Percentiles rank a stretch among this genome's conserved stretches.
phyloP scores from a whole-genome alignment of 768 basidiomycete species.

The Pholiota conissans region DNA sequence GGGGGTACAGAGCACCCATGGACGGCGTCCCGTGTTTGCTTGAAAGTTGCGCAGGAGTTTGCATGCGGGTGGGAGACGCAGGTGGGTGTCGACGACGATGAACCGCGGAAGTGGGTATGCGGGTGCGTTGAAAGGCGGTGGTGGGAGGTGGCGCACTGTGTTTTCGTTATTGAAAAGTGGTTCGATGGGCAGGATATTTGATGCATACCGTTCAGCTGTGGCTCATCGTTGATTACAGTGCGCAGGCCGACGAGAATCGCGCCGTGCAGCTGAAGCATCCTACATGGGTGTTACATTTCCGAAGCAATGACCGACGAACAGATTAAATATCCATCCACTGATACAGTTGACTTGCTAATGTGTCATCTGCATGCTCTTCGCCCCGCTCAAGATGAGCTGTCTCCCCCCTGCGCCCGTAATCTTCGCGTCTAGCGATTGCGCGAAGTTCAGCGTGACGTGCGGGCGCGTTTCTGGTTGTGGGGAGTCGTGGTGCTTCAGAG shows the following conservation, averaged over 20 bases:
- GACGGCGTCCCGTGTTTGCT: conserved; percentile 58
- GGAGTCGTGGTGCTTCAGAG: too few species aligned
- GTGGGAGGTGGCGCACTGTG: conserved; percentile 64
- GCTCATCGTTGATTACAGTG: conserved; percentile 89
- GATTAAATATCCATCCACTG: too few species aligned
- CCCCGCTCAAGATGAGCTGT: conserved; percentile 82
- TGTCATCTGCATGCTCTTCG: conserved; percentile 90
- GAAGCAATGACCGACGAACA: conserved; percentile 56
- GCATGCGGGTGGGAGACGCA: conserved; percentile 66
- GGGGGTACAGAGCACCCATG: conserved; percentile 67
- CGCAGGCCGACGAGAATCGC: conserved; percentile 90
- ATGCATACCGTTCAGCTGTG: conserved; percentile 89
- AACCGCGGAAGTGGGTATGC: conserved; percentile 71
- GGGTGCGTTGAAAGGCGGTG: conserved; percentile 29
- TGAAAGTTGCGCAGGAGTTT: conserved; percentile 70
- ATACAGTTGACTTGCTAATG: conserved; percentile 72
- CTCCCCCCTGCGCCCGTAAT: conserved; percentile 75
- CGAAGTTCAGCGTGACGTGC: conserved; percentile 79
- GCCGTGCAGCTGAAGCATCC: conserved; percentile 92
- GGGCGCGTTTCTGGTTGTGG: conserved; percentile 38
- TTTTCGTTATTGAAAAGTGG: too few species aligned
- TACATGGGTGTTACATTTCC: conserved; percentile 28
- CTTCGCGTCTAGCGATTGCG: conserved; percentile 84
- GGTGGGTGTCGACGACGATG: conserved; percentile 75
- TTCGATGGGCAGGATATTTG: too few species aligned